Percentiles rank a stretch among this genome's conserved stretches.
Conservation (phyloP, 768 basidiomycete genomes). For the Crepidotus variabilis region DNA sequence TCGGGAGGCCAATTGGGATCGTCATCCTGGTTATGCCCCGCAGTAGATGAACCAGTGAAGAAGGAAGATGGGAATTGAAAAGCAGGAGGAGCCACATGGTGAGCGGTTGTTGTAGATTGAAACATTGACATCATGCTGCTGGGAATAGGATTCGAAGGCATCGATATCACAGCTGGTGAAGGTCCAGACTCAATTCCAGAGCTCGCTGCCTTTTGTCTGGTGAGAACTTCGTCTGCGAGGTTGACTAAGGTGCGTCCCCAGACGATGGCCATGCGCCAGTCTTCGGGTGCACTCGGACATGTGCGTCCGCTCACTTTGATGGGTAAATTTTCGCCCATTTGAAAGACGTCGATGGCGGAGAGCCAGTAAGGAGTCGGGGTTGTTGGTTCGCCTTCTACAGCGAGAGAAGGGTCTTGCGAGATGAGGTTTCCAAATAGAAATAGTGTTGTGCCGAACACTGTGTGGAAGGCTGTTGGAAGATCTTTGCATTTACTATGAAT, state of each 20-base stretch:
- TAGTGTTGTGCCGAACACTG: constrained; percentile 59
- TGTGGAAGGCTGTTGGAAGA: constrained; percentile 62
- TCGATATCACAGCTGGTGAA: neutral
- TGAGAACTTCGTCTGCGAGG: constrained; percentile 50
- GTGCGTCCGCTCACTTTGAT: constrained; percentile 33
- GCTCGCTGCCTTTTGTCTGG: constrained; percentile 22
- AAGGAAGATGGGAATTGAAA: neutral
- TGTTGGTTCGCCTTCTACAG: constrained; percentile 51
- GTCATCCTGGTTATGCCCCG: constrained; percentile 14
- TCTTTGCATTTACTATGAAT: constrained; percentile 37
- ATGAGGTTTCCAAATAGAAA: constrained; percentile 64
- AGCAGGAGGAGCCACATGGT: neutral
- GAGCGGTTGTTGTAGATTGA: neutral
- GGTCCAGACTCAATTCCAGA: constrained; percentile 3
- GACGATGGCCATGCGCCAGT: constrained; percentile 66
- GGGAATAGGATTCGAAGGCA: neutral
- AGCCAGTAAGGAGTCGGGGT: constrained; percentile 56
- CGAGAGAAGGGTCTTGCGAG: constrained; percentile 45
- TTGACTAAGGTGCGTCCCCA: constrained; percentile 66
- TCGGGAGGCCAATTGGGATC: constrained; percentile 49
- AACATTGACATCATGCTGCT: constrained; percentile 1
- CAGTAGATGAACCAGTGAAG: neutral
- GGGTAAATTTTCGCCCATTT: constrained; percentile 62
- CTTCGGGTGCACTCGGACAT: constrained; percentile 32
- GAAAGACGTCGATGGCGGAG: constrained; percentile 67